Evolutionary conservation across 2,329 filamentous ascomycete species (phyloP), one percentile per base, ranked within the genome.

Genomic region (Ophiocordyceps camponoti-leonardi): DNA sequence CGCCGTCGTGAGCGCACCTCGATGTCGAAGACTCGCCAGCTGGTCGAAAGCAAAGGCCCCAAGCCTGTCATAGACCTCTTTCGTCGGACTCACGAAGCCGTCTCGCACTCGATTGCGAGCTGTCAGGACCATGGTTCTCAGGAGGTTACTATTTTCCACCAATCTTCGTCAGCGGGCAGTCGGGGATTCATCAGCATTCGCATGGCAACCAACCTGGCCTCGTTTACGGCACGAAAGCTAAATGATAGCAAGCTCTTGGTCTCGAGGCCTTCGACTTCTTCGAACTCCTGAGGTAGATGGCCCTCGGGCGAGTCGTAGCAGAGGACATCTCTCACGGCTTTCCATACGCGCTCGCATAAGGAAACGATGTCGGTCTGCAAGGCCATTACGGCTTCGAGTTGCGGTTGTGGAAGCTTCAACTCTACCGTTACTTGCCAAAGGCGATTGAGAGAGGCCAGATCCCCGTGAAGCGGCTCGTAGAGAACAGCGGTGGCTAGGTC

Each of bases 221-320:
- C 92, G 50, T 94, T 90, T n/a, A 95, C 71, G 6, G 87, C 86
- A 53, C 92, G 78, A 73, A 94, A 98, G 50, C 87, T 94, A 60
- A 92, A 98, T 51, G 90, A 96, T 42, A 98, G 64, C 18, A 94
- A 73, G 54, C 93, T 86, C 57, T 95, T 96, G 0, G 86, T 87
- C 44, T 83, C 81, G 2, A 86, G 70, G 1, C 80, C 83, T 5
- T 81, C 73, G 16, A 76, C 66, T 31, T 83, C 80, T 45, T 83
- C 77, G n/a, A 86, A 61, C 23, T 90, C 84, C 44, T 88, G 79
- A 0, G 81, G 82, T 4, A 86, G 67, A 59, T 92, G 81, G 0
- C 90, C 90, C 63, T 98, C 92, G 0, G 93, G 92, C 1, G 92
- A 94, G 62, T 95, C 92, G 50, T 94, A 82, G 56, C 92, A 98